Conservation (phyloP, 2,329 filamentous ascomycete genomes). For the Colletotrichum incanum region DNA sequence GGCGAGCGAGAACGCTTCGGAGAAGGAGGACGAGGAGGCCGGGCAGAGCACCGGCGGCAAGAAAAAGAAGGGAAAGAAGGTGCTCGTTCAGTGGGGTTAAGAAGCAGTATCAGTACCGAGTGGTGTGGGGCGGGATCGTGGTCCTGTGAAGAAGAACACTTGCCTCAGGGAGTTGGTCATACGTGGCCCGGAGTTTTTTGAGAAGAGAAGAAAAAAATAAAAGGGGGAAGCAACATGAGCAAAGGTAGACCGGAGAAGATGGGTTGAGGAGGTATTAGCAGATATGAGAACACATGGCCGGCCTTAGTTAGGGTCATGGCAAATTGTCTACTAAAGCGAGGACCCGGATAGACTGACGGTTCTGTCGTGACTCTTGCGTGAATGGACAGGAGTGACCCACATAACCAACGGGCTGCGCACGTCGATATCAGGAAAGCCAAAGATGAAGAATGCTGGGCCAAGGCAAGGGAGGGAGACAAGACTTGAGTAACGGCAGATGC, state of each 20-base stretch:
- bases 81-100: slow-evolving; percentile 74
- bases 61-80: slow-evolving; percentile 74
- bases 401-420: not conserved
- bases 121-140: not conserved
- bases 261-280: not conserved
- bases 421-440: not conserved
- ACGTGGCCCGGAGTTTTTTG: not conserved
- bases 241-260: not conserved
- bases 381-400: too few relatives aligned
- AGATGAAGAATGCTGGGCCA: not conserved
- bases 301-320: not conserved
- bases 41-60: slow-evolving; percentile 52
- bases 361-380: not conserved
- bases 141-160: not conserved
- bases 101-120: not conserved
- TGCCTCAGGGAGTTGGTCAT: not conserved
- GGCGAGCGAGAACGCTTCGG: slow-evolving; percentile 46
- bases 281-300: not conserved
- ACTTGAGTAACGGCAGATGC: not conserved
- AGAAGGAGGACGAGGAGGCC: slow-evolving; percentile 49
- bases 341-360: not conserved
- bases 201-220: not conserved
- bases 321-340: not conserved
- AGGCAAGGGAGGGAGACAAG: not conserved
- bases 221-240: not conserved